Evolutionary conservation across 148 eudicot species (phyloP).

Genomic region (Limonium bicolor): DNA sequence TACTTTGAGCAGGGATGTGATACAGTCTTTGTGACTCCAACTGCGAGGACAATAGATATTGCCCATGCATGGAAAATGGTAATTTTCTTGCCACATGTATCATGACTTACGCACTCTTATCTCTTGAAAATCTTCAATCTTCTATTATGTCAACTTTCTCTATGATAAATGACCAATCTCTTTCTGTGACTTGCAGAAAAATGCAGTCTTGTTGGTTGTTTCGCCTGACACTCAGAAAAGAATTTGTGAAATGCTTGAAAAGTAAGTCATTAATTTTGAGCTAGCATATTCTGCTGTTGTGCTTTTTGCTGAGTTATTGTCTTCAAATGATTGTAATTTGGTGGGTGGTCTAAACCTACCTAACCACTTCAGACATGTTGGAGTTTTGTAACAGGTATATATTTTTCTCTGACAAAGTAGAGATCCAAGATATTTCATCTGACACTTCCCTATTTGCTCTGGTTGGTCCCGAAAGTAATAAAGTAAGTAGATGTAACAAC

Average conservation of each 20-base stretch:
- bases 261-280: no score
- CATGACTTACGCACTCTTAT: no score
- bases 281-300: no score
- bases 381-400: slow-evolving; percentile 36
- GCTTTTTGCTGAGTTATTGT: no score
- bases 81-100: not conserved
- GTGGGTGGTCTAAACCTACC: no score
- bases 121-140: no score
- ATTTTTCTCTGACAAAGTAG: slow-evolving; percentile 63
- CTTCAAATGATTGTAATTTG: no score
- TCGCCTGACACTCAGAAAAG: slow-evolving; percentile 32
- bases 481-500: slow-evolving; percentile 34
- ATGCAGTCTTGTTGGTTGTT: slow-evolving; percentile 36
- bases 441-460: slow-evolving; percentile 45
- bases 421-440: slow-evolving; percentile 44
- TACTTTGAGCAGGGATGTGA: slow-evolving; percentile 52
- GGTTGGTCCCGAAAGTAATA: slow-evolving; percentile 44
- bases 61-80: slow-evolving; percentile 71
- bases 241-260: slow-evolving; percentile 45
- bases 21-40: slow-evolving; percentile 67
- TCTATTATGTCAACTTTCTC: no score
- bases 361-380: no score
- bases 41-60: slow-evolving; percentile 62
- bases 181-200: slow-evolving; percentile 29
- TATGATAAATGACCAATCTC: no score